Percentiles rank a stretch among this genome's conserved stretches.
phyloP scores from a whole-genome alignment of 768 basidiomycete genomes.

The Agaricus subrufescens region DNA sequence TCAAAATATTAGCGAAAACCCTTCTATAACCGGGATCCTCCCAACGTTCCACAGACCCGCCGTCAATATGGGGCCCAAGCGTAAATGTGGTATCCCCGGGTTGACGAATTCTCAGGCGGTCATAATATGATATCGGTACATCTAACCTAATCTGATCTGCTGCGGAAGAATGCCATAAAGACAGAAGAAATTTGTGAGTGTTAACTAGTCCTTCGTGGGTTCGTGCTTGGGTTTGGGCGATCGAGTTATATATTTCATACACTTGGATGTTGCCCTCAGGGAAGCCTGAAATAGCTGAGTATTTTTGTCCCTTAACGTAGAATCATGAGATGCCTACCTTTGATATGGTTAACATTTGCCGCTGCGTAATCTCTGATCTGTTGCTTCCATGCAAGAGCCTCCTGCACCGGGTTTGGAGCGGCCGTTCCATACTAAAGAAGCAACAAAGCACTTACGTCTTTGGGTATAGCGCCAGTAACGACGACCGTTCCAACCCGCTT shows the following conservation, averaged over 20 bases:
- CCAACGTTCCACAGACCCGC: conserved; percentile 52
- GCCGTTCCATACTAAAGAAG: conserved; percentile 22
- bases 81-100: conserved; percentile 69
- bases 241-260: conserved; percentile 71
- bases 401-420: conserved; percentile 44
- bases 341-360: conserved; percentile 52
- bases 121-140: conserved; percentile 71
- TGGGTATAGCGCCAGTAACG: conserved; percentile 54
- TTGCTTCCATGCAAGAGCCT: conserved; percentile 56
- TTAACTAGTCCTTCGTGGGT: conserved; percentile 55
- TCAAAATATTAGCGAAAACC: conserved; percentile 40
- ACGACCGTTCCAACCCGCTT: conserved; percentile 55
- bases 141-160: conserved; percentile 38
- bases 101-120: conserved; percentile 67
- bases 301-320: conserved; percentile 31
- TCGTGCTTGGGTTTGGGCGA: conserved; percentile 59
- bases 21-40: conserved; percentile 39
- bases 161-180: conserved; percentile 52
- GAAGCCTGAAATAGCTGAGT: conserved; percentile 39
- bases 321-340: conserved; percentile 47
- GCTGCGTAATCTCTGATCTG: conserved; percentile 52
- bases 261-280: conserved; percentile 66
- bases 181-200: conserved; percentile 54
- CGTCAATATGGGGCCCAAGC: conserved; percentile 58
- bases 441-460: conserved; percentile 20